Conservation (phyloP, 2,329 filamentous ascomycete species). For the Fusarium coicis region DNA sequence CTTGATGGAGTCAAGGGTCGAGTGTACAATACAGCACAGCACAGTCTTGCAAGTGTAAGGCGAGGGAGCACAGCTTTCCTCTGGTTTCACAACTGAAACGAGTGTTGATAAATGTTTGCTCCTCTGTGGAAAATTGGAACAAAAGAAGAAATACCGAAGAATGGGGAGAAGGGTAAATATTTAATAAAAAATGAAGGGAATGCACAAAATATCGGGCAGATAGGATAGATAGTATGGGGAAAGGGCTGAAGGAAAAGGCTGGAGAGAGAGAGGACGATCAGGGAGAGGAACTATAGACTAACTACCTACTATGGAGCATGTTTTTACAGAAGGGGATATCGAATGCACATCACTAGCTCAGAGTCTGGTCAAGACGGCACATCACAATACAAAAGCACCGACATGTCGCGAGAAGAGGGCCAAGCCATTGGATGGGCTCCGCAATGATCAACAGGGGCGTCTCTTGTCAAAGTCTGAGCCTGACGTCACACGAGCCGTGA, state of each 20-base stretch:
- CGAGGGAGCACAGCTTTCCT: conserved; percentile 44
- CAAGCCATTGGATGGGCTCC: conserved; percentile 28
- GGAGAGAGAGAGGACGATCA: conserved; percentile 19
- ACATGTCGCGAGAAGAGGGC: conserved; percentile 6
- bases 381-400: conserved; percentile 32
- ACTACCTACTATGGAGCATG: conserved; percentile 6
- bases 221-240: conserved; percentile 22
- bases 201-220: conserved; percentile 20
- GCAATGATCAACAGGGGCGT: conserved; percentile 35
- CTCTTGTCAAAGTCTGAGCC: conserved; percentile 1
- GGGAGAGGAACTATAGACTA: conserved; percentile 11
- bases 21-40: background rate
- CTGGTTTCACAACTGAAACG: conserved; percentile 40
- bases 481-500: conserved; percentile 32
- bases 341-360: conserved; percentile 34
- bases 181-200: conserved; percentile 29
- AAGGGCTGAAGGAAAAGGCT: conserved; percentile 11
- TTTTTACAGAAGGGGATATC: conserved; percentile 31
- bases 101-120: conserved; percentile 32
- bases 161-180: conserved; percentile 1
- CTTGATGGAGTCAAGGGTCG: conserved; percentile 2
- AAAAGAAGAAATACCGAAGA: background rate
- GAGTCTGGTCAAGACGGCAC: conserved; percentile 22
- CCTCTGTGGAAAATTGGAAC: conserved; percentile 1
- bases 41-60: conserved; percentile 12